Base-by-base conservation (phyloP, 305 asterid species). In the Ajuga reptans region DNA sequence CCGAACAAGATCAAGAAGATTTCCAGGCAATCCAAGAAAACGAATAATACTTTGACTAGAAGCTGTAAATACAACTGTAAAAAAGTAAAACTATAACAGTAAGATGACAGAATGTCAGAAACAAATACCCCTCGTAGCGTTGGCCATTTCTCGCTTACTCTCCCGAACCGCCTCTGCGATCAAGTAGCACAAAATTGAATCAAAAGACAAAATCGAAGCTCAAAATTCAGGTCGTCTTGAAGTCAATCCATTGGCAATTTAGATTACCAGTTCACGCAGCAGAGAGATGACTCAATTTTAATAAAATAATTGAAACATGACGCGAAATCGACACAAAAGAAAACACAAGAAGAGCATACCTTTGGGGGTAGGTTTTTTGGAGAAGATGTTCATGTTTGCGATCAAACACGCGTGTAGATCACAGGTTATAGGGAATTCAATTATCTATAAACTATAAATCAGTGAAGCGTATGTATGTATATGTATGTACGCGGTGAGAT, bases 331-430 rank as follows among this genome's bases (percentile, higher is more conserved):
- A n/a, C n/a, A n/a, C 2, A 56, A 5, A 14, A 62, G 34, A 17
- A 34, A 0, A 2, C 53, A 45, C 8, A 36, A 29, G n/a, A n/a
- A 55, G 29, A 57, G 72, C 54, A 71, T 72, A 87, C 90, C 90
- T 87, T 83, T 85, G 80, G 88, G 78, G 49, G 84, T 83, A 61
- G 90, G 93, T 71, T 87, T 87, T 62, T 76, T 85, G 74, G 90
- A 77, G 83, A 87, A 87, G 77, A 87, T 67, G 81, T 80, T 87
- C 89, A 84, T 84, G 46, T 21, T 66, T 50, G 49, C 68, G 82
- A 71, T 71, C 61, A 58, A 34, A 57, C 71, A 34, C 11, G 10
- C 27, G 2, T 1, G 27, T 21, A 4, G 24, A 33, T 50, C 18
- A 9, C 21, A 47, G 47, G 11, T 24, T 8, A 9, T 21, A 39